A percentile compares a stretch with the other conserved stretches of the same genome.
phyloP scores from a whole-genome alignment of 306 rosid genomes.

The Gastrolobium villosum region DNA sequence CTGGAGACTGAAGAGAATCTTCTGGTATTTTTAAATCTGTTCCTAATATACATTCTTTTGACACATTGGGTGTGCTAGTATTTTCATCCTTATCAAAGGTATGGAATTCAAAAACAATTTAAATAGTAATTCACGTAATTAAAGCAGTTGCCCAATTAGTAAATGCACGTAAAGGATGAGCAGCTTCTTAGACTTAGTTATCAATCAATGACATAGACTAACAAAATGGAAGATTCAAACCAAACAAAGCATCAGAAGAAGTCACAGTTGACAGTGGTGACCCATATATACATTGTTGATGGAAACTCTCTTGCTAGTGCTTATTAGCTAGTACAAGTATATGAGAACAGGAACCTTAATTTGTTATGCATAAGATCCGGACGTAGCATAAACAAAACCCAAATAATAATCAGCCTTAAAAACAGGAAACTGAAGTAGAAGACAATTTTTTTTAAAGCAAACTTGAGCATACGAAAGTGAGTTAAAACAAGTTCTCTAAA shows the following conservation, averaged over 20 bases:
- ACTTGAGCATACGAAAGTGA: not conserved
- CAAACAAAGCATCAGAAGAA: not conserved
- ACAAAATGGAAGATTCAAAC: slow-evolving; percentile 17
- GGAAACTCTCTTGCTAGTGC: not conserved
- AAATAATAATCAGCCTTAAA: not conserved
- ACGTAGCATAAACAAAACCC: slow-evolving; percentile 9
- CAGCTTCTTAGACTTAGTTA: slow-evolving; percentile 1
- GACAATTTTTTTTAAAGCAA: not conserved
- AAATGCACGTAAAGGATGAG: slow-evolving; percentile 11
- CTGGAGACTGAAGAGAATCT: not conserved
- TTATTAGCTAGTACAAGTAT: not conserved
- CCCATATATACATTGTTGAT: not conserved
- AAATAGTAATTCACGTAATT: not conserved
- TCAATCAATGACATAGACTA: slow-evolving; percentile 3
- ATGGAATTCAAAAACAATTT: not conserved
- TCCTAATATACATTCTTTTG: not conserved
- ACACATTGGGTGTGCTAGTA: not conserved
- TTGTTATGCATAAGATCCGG: not conserved
- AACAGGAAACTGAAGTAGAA: not conserved
- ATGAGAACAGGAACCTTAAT: not conserved
- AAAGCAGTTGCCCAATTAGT: not conserved
- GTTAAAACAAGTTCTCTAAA: slow-evolving; percentile 7
- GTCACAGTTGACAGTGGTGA: not conserved
- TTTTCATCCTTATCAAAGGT: not conserved
- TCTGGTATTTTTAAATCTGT: not conserved